phyloP scores from a whole-genome alignment of 257 asterid species.

The Anisodus tanguticus region DNA sequence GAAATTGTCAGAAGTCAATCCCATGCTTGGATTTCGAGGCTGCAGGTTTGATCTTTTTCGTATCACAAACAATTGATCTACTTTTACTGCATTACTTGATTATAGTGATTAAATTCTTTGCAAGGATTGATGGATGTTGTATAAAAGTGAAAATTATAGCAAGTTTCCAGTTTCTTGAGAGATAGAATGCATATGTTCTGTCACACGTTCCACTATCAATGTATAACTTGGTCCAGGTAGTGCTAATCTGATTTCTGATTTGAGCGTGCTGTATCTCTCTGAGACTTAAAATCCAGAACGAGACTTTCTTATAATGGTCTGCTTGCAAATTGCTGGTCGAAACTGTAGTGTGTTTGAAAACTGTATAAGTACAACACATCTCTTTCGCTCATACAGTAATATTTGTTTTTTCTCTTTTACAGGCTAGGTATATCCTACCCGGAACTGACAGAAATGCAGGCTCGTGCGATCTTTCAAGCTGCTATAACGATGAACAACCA shows the following conservation, averaged over 20 bases:
- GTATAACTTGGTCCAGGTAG: neutral
- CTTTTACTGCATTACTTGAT: neutral
- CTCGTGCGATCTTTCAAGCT: conserved; percentile 89
- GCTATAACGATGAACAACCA: conserved; percentile 78
- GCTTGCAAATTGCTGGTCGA: conserved; percentile 4
- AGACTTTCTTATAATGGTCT: neutral
- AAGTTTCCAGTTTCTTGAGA: neutral
- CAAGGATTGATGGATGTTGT: neutral
- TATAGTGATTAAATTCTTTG: neutral
- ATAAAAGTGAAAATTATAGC: neutral
- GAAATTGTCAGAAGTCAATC: conserved; percentile 90
- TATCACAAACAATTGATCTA: neutral
- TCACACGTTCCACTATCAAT: neutral
- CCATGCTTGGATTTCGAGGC: conserved; percentile 99
- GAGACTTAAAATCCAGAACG: neutral
- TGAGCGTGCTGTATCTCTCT: neutral
- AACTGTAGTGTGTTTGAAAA: conserved; percentile 14
- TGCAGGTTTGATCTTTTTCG: conserved; percentile 64
- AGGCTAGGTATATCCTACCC: conserved; percentile 98
- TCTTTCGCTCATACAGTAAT: neutral
- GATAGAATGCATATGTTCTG: neutral
- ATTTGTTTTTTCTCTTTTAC: conserved; percentile 18
- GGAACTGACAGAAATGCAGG: conserved; percentile 94
- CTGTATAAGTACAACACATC: neutral
- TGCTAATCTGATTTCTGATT: neutral